Base-by-base conservation (phyloP, 495 filamentous ascomycete species). In the Hypoxylon crocopeplum region DNA sequence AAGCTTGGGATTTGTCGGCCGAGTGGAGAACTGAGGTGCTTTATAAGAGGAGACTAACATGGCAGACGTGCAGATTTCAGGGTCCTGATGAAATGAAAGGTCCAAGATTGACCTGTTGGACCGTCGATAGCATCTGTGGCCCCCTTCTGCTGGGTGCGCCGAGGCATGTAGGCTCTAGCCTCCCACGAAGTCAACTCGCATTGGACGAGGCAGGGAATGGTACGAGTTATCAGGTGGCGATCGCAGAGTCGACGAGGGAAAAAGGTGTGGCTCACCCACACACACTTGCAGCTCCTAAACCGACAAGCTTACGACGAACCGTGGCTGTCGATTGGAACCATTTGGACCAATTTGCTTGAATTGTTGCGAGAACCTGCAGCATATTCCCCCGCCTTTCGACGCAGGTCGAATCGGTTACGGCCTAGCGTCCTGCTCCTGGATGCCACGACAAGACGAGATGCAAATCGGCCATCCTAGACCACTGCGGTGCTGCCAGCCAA, bases 301-400 rank as follows among this genome's bases (percentile, higher is more conserved):
- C 56, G 32, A 56, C 56, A 57, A n/a, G 48, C 57, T 45, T 57
- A 50, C 46, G 56, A 61, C 62, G 51, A 56, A 60, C 50, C 41
- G 40, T 50, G 49, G 49, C 49, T 44, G 38, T 49, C 56, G 34
- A 66, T 54, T 61, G 51, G 62, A 56, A 66, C 52, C 62, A 66
- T 62, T 66, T 61, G 51, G 56, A 30, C 51, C 62, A 61, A 62
- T 49, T 61, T 66, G 46, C 48, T 61, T 44, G 50, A 51, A 22
- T 30, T 33, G 47, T 57, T 56, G 52, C 62, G 48, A 61, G 52
- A 61, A 61, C 56, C 62, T 66, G 51, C 62, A 66, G 56, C 34
- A 56, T 56, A 66, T 66, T 66, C 57, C 62, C 62, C 62, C 56
- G 56, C 62, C 57, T 66, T 66, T 56, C 47, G 56, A 66, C 38